These are phyloP conservation scores for Acrocalymma vagum DNA, from an alignment of 2,329 filamentous ascomycete species.

Conservation along the genomic window DNA sequence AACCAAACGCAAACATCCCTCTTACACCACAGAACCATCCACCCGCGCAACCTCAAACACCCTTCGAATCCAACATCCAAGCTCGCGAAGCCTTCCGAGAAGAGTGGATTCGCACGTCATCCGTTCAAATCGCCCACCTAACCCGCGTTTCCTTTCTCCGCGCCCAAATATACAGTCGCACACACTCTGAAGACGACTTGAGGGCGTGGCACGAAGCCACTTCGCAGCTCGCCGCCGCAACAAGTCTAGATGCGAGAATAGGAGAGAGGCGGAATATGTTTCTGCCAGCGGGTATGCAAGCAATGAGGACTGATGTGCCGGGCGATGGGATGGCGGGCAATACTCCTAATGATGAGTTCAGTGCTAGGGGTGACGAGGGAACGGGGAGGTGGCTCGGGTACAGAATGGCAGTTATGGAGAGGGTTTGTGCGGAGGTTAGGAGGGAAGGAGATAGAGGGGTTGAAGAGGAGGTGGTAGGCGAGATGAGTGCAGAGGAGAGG, in stretches of 20 bases:
- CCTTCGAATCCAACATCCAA: constrained; percentile 6
- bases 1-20: neutral
- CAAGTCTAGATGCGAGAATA: constrained; percentile 19
- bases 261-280: constrained; percentile 27
- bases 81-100: constrained; percentile 14
- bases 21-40: neutral
- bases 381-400: constrained; percentile 18
- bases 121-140: constrained; percentile 14
- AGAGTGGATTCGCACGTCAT: constrained; percentile 23
- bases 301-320: constrained; percentile 12
- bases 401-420: constrained; percentile 31
- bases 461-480: constrained; percentile 3
- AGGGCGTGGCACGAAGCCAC: constrained; percentile 3
- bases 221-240: constrained; percentile 2
- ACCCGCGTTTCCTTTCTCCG: neutral
- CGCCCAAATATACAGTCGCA: constrained; percentile 5
- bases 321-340: constrained; percentile 12
- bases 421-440: constrained; percentile 18
- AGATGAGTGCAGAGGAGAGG: constrained; percentile 18
- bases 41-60: neutral
- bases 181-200: constrained; percentile 5
- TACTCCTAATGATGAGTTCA: neutral
- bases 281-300: constrained; percentile 16
- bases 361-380: neutral
- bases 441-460: neutral